These are phyloP conservation scores for Candida taoyuanica DNA, from an alignment of 805 yeast species.

Conservation along the genomic window DNA sequence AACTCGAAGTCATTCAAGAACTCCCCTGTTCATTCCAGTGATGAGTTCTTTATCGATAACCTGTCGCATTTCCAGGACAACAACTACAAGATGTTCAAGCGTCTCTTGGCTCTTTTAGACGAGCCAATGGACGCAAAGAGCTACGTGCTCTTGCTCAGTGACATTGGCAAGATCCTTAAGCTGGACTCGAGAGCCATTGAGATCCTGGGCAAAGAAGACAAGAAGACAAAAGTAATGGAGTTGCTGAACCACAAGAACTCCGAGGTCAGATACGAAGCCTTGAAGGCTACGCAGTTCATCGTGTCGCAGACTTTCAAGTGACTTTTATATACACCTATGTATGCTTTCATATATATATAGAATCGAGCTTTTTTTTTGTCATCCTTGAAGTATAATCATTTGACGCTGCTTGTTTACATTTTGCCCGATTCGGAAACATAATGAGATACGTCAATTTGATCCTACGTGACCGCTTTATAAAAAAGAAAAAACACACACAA, in stretches of 20 bases:
- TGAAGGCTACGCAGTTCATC: constrained; percentile 90
- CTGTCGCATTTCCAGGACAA: constrained; percentile 68
- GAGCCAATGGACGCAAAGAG: constrained; percentile 33
- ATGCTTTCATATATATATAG: not conserved
- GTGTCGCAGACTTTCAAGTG: constrained; percentile 73
- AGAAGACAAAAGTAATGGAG: constrained; percentile 80
- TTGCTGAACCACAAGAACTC: constrained; percentile 75
- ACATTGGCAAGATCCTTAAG: constrained; percentile 56
- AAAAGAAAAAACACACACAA: too few relatives aligned
- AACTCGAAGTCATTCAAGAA: constrained; percentile 73
- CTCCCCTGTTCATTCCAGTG: constrained; percentile 89
- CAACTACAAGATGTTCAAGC: constrained; percentile 67
- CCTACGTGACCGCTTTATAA: not conserved
- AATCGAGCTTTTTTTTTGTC: not conserved
- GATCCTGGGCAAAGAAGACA: constrained; percentile 48
- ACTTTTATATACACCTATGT: constrained; percentile 1
- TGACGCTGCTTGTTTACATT: constrained; percentile 2
- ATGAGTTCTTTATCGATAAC: constrained; percentile 88
- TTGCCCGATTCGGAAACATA: constrained; percentile 3
- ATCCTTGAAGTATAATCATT: too few relatives aligned
- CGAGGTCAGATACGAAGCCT: constrained; percentile 90
- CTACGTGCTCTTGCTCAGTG: constrained; percentile 63
- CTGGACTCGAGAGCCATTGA: constrained; percentile 57
- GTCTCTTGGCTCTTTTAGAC: constrained; percentile 50
- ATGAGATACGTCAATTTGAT: not conserved